These are phyloP conservation scores for Arthromyces matolae DNA, from an alignment of 768 basidiomycete species.

Conservation along the genomic window DNA sequence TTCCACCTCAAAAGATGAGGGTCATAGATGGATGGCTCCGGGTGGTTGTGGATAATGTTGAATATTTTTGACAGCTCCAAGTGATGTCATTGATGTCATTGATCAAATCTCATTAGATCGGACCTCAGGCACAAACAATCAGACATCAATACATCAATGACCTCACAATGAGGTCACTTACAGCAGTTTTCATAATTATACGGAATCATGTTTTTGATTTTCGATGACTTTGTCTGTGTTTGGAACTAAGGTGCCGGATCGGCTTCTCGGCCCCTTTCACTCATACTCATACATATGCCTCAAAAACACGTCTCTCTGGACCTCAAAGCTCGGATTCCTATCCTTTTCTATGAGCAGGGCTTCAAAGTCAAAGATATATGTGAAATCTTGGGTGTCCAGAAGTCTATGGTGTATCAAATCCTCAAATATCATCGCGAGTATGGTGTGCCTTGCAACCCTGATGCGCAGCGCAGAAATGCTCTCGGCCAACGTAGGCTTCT, in stretches of 20 bases:
- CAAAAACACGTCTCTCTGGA: neutral
- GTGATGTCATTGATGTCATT: too few relatives aligned
- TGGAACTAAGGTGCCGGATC: neutral
- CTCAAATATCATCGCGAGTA: neutral
- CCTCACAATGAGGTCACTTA: too few relatives aligned
- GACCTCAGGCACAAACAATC: too few relatives aligned
- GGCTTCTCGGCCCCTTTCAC: too few relatives aligned
- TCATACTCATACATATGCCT: neutral
- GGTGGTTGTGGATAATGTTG: too few relatives aligned
- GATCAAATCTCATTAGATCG: too few relatives aligned
- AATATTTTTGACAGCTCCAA: too few relatives aligned
- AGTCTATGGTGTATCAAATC: slow-evolving; percentile 6
- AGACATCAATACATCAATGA: too few relatives aligned
- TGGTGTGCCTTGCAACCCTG: neutral
- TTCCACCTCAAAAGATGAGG: too few relatives aligned
- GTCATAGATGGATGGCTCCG: too few relatives aligned
- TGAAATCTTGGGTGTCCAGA: slow-evolving; percentile 17
- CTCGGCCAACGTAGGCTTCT: neutral
- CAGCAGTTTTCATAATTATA: neutral
- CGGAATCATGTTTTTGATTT: neutral
- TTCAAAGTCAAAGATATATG: slow-evolving; percentile 18
- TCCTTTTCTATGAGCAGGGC: slow-evolving; percentile 10
- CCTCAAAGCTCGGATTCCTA: slow-evolving; percentile 18
- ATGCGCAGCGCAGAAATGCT: neutral
- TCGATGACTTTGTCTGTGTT: neutral